Evolutionary conservation across 768 basidiomycete genomes (phyloP).

Genomic region (Leucocoprinus leucothites): DNA sequence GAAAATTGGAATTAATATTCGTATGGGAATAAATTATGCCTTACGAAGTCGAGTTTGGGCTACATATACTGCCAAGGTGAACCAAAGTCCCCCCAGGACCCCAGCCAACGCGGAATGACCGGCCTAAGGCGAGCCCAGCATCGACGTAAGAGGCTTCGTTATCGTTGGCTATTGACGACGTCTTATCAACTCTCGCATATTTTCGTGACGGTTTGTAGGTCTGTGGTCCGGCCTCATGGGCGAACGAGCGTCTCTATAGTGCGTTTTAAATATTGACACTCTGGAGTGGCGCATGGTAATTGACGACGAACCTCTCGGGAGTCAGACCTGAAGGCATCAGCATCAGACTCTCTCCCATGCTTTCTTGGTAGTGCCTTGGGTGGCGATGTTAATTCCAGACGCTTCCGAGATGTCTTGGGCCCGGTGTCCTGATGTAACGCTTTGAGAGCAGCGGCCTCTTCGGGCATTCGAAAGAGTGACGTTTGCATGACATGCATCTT

Average conservation of each 20-base stretch:
- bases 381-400: slow-evolving; percentile 32
- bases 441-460: slow-evolving; percentile 65
- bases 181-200: slow-evolving; percentile 70
- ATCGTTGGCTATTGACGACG: slow-evolving; percentile 61
- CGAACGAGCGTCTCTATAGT: slow-evolving; percentile 74
- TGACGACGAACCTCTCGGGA: slow-evolving; percentile 52
- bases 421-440: slow-evolving; percentile 42
- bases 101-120: slow-evolving; percentile 90
- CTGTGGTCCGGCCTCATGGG: slow-evolving; percentile 63
- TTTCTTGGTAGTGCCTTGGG: slow-evolving; percentile 51
- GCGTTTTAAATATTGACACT: slow-evolving; percentile 4
- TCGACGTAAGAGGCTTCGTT: slow-evolving; percentile 70
- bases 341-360: slow-evolving; percentile 77
- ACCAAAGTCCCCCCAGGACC: slow-evolving; percentile 76
- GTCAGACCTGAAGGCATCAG: slow-evolving; percentile 60
- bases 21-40: slow-evolving; percentile 21
- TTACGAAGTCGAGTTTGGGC: slow-evolving; percentile 50
- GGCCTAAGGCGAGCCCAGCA: slow-evolving; percentile 80
- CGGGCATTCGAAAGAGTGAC: slow-evolving; percentile 75
- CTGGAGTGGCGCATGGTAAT: neutral
- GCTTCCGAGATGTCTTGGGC: slow-evolving; percentile 24
- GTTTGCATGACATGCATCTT: slow-evolving; percentile 94
- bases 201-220: slow-evolving; percentile 75
- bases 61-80: slow-evolving; percentile 73
- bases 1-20: slow-evolving; percentile 7